A percentile compares a stretch with the other conserved stretches of the same genome.
phyloP scores from a whole-genome alignment of 2,329 filamentous ascomycete genomes.

The Fusarium ambrosium region DNA sequence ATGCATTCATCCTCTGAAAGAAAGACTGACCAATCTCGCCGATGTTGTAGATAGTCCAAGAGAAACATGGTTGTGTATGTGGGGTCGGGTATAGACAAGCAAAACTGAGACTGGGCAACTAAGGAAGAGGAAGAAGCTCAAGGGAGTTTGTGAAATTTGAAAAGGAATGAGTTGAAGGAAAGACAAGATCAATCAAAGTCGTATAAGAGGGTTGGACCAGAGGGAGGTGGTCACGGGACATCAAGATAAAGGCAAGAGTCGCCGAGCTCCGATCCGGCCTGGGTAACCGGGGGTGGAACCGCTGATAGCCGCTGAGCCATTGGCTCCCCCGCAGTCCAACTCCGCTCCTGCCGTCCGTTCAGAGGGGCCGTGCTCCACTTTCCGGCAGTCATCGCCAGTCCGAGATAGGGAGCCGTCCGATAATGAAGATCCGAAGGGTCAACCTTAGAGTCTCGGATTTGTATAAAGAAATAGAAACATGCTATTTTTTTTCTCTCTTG shows the following conservation, averaged over 20 bases:
- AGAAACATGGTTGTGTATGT: constrained; percentile 53
- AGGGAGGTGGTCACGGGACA: constrained; percentile 15
- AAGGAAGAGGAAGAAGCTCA: neutral
- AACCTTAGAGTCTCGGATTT: neutral
- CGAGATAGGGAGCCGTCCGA: neutral
- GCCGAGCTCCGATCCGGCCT: constrained; percentile 8
- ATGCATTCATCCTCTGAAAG: neutral
- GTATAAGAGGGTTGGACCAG: constrained; percentile 5
- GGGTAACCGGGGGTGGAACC: constrained; percentile 27
- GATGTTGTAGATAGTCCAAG: constrained; percentile 76
- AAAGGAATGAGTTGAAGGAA: neutral
- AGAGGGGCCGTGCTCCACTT: neutral
- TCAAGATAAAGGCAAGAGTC: constrained; percentile 20
- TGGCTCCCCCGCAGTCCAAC: constrained; percentile 27
- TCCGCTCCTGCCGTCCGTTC: constrained; percentile 17
- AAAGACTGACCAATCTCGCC: constrained; percentile 72
- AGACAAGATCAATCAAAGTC: neutral
- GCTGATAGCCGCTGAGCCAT: constrained; percentile 31
- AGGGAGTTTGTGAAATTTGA: neutral
- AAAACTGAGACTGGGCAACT: neutral
- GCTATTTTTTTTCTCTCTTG: neutral
- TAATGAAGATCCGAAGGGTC: neutral
- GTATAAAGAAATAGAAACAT: neutral
- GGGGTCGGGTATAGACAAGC: neutral
- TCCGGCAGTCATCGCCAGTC: neutral